Evolutionary conservation across 2,329 filamentous ascomycete species (phyloP), one percentile per base, ranked within the genome.

Genomic region (Periconia sp.): DNA sequence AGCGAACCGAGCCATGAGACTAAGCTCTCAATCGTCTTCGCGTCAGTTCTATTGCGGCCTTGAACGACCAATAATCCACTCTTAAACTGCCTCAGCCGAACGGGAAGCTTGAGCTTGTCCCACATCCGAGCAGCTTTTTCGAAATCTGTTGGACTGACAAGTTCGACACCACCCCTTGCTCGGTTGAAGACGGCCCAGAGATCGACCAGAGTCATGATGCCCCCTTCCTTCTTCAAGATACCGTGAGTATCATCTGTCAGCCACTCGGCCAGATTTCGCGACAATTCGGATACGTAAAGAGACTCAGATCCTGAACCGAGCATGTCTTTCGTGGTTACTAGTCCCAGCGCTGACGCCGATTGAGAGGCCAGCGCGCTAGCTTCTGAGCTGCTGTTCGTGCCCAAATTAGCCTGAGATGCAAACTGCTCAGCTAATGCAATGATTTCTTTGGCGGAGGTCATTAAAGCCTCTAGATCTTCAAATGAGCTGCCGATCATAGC

Each of bases 381-480:
- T 71, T 94, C 91, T 0, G 84, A 81, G 6, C 81, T 85, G 41
- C 68, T 72, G 40, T 74, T 82, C n/a, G 80, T 82, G 19, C 82
- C 84, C 18, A 79, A 76, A 53, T 79, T 79, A 0, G 80, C 79
- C 66, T 92, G 89, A 13, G 85, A 81, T 1, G 91, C 87, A 63
- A 97, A 93, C 15, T 86, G 86, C 73, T 97, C 93, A 1, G 94
- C 94, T 41, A 99, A 85, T 6, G 92, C 91, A 47, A 97, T 88
- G 46, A 99, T 91, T 70, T 99, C 91, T 70, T 97, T 97, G 6
- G 94, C 94, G 3, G 93, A 97, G 2, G 92, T 91, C 93, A 97
- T 99, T 37, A 99, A 81, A 3, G 94, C 92, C 70, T 97, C 93
- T 0, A 99, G 83, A 67, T 99, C 94, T 70, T 97, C 93, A 66